phyloP scores from a whole-genome alignment of 2,329 filamentous ascomycete genomes.

The Falciphora oryzae region DNA sequence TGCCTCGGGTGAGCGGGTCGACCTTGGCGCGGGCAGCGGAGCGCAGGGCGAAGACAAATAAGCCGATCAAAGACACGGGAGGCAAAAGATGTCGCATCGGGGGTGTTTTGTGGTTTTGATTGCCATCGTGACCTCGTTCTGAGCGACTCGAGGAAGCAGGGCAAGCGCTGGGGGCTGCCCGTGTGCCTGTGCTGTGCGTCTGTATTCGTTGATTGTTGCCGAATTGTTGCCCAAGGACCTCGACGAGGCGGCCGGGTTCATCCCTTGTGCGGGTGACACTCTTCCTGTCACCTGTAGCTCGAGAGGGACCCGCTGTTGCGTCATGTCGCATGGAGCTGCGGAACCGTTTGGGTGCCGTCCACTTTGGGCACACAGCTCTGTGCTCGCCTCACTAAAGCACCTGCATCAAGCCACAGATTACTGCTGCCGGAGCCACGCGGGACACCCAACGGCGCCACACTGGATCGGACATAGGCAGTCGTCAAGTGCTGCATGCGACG shows the following conservation, averaged over 20 bases:
- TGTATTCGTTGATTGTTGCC: too few species aligned
- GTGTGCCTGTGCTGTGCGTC: too few species aligned
- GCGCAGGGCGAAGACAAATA: too few species aligned
- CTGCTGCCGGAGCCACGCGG: neutral
- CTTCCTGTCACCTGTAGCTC: neutral
- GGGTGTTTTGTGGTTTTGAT: neutral
- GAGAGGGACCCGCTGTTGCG: neutral
- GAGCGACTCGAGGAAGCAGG: neutral
- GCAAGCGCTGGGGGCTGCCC: neutral
- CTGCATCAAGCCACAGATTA: neutral
- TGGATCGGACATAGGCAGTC: too few species aligned
- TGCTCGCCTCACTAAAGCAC: too few species aligned
- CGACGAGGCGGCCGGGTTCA: neutral
- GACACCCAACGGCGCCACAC: too few species aligned
- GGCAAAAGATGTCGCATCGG: neutral
- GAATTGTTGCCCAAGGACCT: neutral
- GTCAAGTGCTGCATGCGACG: neutral
- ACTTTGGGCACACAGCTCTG: neutral
- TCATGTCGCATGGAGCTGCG: neutral
- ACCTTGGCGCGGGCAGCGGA: too few species aligned
- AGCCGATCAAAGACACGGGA: neutral
- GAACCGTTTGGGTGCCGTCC: neutral
- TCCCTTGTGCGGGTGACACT: neutral
- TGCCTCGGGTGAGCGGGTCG: neutral
- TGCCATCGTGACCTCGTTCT: neutral